These are phyloP conservation scores for Podaxis sp. DNA, from an alignment of 768 basidiomycete genomes.

Conservation along the genomic window DNA sequence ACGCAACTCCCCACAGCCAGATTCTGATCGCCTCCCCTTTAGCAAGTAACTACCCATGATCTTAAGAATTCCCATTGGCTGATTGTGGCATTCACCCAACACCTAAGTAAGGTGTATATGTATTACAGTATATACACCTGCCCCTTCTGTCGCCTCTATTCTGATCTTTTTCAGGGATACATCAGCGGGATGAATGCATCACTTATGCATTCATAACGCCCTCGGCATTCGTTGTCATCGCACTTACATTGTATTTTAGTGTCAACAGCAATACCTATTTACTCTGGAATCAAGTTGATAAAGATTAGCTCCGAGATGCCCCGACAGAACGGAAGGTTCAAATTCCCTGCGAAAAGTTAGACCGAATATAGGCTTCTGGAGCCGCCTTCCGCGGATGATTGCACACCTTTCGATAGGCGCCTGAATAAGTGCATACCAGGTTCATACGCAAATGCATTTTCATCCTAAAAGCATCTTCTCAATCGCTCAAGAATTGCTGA, in stretches of 20 bases:
- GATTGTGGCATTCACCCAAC: slow-evolving; percentile 37
- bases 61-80: slow-evolving; percentile 27
- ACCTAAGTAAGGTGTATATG: slow-evolving; percentile 18
- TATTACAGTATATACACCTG: not conserved
- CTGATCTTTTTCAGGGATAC: not conserved
- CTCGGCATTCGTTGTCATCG: slow-evolving; percentile 6
- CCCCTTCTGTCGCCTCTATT: not conserved
- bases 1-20: slow-evolving; percentile 28
- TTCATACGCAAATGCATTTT: slow-evolving; percentile 33
- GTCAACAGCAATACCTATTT: slow-evolving; percentile 5
- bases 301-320: slow-evolving; percentile 38
- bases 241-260: slow-evolving; percentile 3
- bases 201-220: slow-evolving; percentile 11
- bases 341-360: slow-evolving; percentile 17
- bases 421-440: slow-evolving; percentile 34
- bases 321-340: slow-evolving; percentile 42
- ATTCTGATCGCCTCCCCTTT: slow-evolving; percentile 30
- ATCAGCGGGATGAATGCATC: slow-evolving; percentile 3
- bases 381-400: slow-evolving; percentile 51
- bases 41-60: slow-evolving; percentile 22
- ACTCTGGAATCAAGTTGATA: slow-evolving; percentile 18
- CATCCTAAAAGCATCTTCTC: slow-evolving; percentile 26
- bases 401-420: slow-evolving; percentile 33
- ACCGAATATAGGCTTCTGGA: slow-evolving; percentile 35
- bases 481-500: slow-evolving; percentile 30